Evolutionary conservation across 2,329 filamentous ascomycete genomes (phyloP).

Genomic region (Pseudogymnoascus sp.): DNA sequence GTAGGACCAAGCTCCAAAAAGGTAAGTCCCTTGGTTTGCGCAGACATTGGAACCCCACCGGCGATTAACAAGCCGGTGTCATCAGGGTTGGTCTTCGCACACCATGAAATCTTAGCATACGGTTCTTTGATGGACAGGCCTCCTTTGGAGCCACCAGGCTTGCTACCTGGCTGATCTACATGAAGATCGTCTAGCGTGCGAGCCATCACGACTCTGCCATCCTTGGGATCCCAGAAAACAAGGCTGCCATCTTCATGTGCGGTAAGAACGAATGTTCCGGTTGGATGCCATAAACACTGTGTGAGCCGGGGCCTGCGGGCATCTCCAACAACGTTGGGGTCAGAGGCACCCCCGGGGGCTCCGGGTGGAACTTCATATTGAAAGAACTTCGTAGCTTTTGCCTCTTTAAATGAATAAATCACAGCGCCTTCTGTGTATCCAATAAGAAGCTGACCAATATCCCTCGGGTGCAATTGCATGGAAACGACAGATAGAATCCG

Average conservation of each 20-base stretch:
- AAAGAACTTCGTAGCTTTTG: slow-evolving; percentile 67
- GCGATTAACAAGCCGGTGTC: slow-evolving; percentile 84
- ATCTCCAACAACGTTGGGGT: slow-evolving; percentile 51
- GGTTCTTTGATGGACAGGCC: slow-evolving; percentile 59
- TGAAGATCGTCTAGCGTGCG: slow-evolving; percentile 67
- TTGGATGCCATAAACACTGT: slow-evolving; percentile 89
- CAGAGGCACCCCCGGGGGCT: slow-evolving; percentile 63
- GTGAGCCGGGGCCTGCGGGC: slow-evolving; percentile 65
- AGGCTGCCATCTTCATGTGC: slow-evolving; percentile 62
- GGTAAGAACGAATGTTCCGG: slow-evolving; percentile 38
- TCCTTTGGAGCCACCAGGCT: slow-evolving; percentile 35
- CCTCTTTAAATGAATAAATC: slow-evolving; percentile 92
- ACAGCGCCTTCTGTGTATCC: slow-evolving; percentile 85
- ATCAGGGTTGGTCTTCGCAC: slow-evolving; percentile 86
- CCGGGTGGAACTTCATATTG: slow-evolving; percentile 74
- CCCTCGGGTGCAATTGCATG: slow-evolving; percentile 78
- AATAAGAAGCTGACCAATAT: slow-evolving; percentile 84
- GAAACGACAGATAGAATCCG: slow-evolving; percentile 60
- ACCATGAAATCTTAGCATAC: slow-evolving; percentile 77
- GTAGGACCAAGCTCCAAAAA: slow-evolving; percentile 85
- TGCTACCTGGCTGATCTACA: slow-evolving; percentile 56
- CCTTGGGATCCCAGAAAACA: slow-evolving; percentile 89
- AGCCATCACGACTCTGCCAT: slow-evolving; percentile 75
- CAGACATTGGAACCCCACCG: slow-evolving; percentile 63
- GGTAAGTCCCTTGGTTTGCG: slow-evolving; percentile 66